Evolutionary conservation across 306 rosid species (phyloP), one percentile per base, ranked within the genome.

Genomic region (Carpinus fangiana): DNA sequence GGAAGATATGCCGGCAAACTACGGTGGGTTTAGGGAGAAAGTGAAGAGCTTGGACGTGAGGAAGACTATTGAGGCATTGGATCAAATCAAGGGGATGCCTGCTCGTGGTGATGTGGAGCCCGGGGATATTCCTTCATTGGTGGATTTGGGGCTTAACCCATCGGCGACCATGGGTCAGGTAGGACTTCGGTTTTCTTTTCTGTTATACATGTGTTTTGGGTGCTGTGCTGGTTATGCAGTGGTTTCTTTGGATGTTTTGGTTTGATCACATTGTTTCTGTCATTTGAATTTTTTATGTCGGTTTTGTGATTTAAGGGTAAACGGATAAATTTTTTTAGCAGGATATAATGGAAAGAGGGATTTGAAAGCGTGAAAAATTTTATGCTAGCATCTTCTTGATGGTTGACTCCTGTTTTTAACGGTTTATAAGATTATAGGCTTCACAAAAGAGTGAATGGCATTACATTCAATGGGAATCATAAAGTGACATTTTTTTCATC

Each of bases 1-100:
- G 86, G 99, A 91, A 85, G 96, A 91, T 13, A 93, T 93, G 97
- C 99, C 98, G 4, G 77, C 97, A 0, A 90, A 89, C 53, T 88
- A 93, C 54, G 93, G 97, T 4, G 96, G 88, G 13, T 96, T 96
- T 77, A 93, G 88, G 78, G 98, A 93, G 86, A 89, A 81, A 72
- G 90, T 90, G 71, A 84, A 89, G 84, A 90, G 90, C 18, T 79
- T 91, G 89, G 89, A 87, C 80, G 88, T 93, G 72, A 89, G 99
- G 89, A 88, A 93, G 79, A 91, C 91, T 21, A 82, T 91, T 78
- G 97, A 92, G 79, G 97, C 97, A 1, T 87, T 93, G 90, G 99
- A 95, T 52, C 95, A 91, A 82, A 73, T 95, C 54, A 95, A 95
- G 88, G 93, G 95, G 1, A 56, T 93, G 83, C 99, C 99, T 2